These are phyloP conservation scores for Butyriboletus appendiculatus DNA, from an alignment of 1,284 basidiomycete species.

Conservation along the genomic window DNA sequence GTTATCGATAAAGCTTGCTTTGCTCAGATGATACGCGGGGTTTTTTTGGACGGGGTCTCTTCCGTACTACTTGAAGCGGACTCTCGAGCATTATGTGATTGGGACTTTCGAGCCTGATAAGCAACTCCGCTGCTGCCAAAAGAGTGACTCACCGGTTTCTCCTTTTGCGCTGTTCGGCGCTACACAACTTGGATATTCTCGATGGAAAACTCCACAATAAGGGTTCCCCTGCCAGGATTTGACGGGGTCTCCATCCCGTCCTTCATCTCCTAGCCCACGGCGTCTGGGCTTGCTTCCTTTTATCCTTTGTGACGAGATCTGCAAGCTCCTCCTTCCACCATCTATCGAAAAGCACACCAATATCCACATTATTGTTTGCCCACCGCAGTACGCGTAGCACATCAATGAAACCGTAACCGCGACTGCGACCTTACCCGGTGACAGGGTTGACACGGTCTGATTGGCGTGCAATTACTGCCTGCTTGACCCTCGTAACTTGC, in stretches of 20 bases:
- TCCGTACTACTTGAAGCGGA: conserved; percentile 13
- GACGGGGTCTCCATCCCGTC: conserved; percentile 53
- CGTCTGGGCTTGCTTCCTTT: conserved; percentile 44
- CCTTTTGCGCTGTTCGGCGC: conserved; percentile 54
- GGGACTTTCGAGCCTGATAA: conserved; percentile 10
- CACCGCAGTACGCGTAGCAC: conserved; percentile 91
- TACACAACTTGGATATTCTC: conserved; percentile 91
- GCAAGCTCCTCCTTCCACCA: conserved; percentile 88
- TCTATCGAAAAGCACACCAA: conserved; percentile 63
- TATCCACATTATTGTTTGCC: conserved; percentile 86
- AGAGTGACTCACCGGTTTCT: conserved; percentile 19
- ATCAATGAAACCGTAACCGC: conserved; percentile 96
- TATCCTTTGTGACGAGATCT: conserved; percentile 65
- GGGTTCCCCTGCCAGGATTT: conserved; percentile 54
- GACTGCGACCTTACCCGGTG: conserved; percentile 84
- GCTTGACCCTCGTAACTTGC: conserved; percentile 69
- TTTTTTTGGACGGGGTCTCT: conserved; percentile 46
- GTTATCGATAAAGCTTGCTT: conserved; percentile 7
- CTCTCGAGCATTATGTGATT: conserved; percentile 12
- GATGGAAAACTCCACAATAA: conserved; percentile 92
- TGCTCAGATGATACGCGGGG: conserved; percentile 32
- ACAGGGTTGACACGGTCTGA: conserved; percentile 85
- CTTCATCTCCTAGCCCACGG: conserved; percentile 52
- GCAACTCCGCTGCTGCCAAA: not conserved
- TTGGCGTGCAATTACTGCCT: conserved; percentile 90